Evolutionary conservation across 169 alveolate species (phyloP).

Genomic region (Haemoproteus tartakovskyi): DNA sequence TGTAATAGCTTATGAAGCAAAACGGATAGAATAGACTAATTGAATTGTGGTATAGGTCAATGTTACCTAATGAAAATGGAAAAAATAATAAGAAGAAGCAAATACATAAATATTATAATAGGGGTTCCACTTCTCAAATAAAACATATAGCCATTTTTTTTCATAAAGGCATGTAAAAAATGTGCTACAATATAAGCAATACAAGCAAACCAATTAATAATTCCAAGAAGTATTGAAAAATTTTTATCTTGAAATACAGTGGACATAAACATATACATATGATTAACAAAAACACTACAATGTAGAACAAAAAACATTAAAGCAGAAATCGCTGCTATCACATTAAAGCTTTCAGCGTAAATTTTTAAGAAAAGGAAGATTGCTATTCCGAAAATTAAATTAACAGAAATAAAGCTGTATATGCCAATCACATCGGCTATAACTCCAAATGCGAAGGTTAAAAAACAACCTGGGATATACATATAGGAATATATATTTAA

Average conservation of each 20-base stretch:
- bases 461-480: slow-evolving; percentile 37
- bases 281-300: slow-evolving; percentile 59
- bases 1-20: no score
- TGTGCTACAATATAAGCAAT: no score
- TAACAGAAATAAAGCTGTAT: slow-evolving; percentile 24
- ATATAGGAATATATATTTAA: slow-evolving; percentile 26
- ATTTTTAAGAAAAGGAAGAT: slow-evolving; percentile 1
- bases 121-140: no score
- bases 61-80: no score
- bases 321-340: slow-evolving; percentile 14
- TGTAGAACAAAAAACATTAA: slow-evolving; percentile 42
- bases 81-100: no score
- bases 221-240: slow-evolving; percentile 51
- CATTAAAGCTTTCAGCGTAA: slow-evolving; percentile 24
- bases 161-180: no score
- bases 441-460: slow-evolving; percentile 46
- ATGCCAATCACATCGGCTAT: slow-evolving; percentile 46
- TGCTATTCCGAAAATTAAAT: slow-evolving; percentile 33
- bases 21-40: no score
- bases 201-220: slow-evolving; percentile 40
- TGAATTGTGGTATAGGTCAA: no score
- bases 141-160: no score
- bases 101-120: no score
- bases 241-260: slow-evolving; percentile 35
- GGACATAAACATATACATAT: slow-evolving; percentile 62